Conservation (phyloP, 345 rosid genomes). For the Alliaria petiolata region DNA sequence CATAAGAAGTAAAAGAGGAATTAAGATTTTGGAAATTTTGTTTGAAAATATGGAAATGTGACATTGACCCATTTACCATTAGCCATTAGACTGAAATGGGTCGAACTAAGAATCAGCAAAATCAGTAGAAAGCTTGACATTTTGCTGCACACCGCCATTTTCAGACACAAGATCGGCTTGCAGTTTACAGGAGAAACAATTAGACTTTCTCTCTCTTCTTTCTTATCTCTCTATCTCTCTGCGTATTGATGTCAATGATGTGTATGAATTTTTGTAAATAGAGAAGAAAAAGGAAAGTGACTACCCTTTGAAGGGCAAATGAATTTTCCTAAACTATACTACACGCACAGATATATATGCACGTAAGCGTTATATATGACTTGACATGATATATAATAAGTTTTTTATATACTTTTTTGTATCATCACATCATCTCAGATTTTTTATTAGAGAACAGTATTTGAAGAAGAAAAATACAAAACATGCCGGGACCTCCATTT, state of each 20-base stretch:
- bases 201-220: conserved; percentile 8
- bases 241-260: conserved; percentile 16
- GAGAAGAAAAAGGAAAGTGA: conserved; percentile 16
- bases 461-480: conserved; percentile 24
- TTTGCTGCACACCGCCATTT: conserved; percentile 33
- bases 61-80: conserved; percentile 48
- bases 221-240: background rate
- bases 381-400: conserved; percentile 10
- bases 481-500: conserved; percentile 13
- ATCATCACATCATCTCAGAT: conserved; percentile 32
- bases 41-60: conserved; percentile 19
- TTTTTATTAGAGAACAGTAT: conserved; percentile 16
- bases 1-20: conserved; percentile 3
- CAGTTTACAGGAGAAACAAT: conserved; percentile 8
- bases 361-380: conserved; percentile 19
- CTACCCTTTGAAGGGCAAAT: conserved; percentile 4
- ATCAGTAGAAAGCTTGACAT: conserved; percentile 37
- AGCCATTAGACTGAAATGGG: conserved; percentile 46
- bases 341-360: conserved; percentile 24
- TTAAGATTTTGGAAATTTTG: background rate
- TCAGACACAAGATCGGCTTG: conserved; percentile 15
- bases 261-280: conserved; percentile 13
- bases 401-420: background rate
- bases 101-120: conserved; percentile 47
- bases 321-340: conserved; percentile 10